These are phyloP conservation scores for Globisporangium perplexum DNA, from an alignment of 352 stramenopile species.

Conservation along the genomic window DNA sequence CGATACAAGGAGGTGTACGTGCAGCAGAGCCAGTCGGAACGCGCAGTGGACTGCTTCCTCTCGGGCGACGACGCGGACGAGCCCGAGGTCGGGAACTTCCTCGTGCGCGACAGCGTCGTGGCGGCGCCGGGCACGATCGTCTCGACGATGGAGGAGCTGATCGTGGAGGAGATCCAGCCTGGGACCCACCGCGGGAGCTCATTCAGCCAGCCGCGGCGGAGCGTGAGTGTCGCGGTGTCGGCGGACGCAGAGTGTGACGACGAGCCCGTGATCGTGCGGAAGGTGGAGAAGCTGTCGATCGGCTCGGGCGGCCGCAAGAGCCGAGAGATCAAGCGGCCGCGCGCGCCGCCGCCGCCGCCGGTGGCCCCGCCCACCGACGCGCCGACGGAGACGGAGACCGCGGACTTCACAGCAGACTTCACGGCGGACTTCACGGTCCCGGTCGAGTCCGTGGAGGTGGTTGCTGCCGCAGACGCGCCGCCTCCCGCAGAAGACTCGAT, in stretches of 20 bases:
- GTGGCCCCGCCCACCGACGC: too few relatives aligned
- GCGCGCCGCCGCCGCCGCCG: conserved; percentile 5
- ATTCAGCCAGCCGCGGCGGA: conserved; percentile 15
- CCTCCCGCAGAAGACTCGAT: conserved; percentile 18
- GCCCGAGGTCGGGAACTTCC: conserved; percentile 8
- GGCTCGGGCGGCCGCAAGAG: conserved; percentile 29
- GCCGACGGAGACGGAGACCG: conserved; percentile 23
- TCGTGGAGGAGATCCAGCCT: conserved; percentile 47
- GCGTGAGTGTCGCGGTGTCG: conserved; percentile 7
- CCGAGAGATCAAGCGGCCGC: conserved; percentile 13
- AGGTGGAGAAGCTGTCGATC: conserved; percentile 37
- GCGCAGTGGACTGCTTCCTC: conserved; percentile 47
- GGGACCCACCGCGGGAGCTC: conserved; percentile 17
- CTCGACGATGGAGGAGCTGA: conserved; percentile 30
- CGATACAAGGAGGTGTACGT: conserved; percentile 44
- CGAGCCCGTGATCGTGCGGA: conserved; percentile 40
- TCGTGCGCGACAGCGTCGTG: conserved; percentile 10
- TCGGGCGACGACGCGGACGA: conserved; percentile 21
- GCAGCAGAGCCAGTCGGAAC: conserved; percentile 23
- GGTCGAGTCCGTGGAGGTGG: conserved; percentile 4
- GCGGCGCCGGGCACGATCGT: not conserved
- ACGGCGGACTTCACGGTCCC: conserved; percentile 15
- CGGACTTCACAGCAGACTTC: conserved; percentile 18
- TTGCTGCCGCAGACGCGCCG: not conserved
- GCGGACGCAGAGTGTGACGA: conserved; percentile 18